A percentile compares a stretch with the other conserved stretches of the same genome.
These are phyloP conservation scores for Multifurca ochricompacta DNA, from an alignment of 768 basidiomycete genomes.

Conservation along the genomic window DNA sequence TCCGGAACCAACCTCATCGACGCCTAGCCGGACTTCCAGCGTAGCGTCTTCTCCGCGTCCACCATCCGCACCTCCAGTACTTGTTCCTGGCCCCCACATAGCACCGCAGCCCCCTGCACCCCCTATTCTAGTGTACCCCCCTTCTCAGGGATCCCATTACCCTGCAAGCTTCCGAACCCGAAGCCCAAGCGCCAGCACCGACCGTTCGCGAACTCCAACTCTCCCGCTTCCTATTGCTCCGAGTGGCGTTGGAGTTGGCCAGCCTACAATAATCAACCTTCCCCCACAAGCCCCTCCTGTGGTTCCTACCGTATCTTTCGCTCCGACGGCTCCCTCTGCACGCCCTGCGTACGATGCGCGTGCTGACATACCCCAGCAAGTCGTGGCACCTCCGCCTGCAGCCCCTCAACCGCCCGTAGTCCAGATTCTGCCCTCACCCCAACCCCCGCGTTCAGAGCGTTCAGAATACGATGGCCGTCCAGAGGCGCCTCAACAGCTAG, in stretches of 20 bases:
- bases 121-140: constrained; percentile 3
- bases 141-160: neutral
- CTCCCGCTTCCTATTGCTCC: neutral
- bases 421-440: neutral
- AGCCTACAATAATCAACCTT: constrained; percentile 8
- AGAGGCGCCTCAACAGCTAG: neutral
- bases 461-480: constrained; percentile 1
- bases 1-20: constrained; percentile 1
- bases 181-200: neutral
- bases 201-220: neutral
- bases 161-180: neutral
- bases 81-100: constrained; percentile 4
- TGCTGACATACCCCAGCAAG: neutral
- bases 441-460: neutral
- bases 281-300: neutral
- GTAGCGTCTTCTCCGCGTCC: neutral
- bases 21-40: neutral
- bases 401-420: neutral
- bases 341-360: neutral
- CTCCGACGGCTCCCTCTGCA: constrained; percentile 2
- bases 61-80: neutral
- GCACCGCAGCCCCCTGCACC: neutral
- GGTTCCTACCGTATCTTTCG: neutral
- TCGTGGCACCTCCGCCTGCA: neutral
- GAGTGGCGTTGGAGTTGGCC: neutral